phyloP scores from a whole-genome alignment of 768 basidiomycete species.

The Rhodocollybia butyracea region DNA sequence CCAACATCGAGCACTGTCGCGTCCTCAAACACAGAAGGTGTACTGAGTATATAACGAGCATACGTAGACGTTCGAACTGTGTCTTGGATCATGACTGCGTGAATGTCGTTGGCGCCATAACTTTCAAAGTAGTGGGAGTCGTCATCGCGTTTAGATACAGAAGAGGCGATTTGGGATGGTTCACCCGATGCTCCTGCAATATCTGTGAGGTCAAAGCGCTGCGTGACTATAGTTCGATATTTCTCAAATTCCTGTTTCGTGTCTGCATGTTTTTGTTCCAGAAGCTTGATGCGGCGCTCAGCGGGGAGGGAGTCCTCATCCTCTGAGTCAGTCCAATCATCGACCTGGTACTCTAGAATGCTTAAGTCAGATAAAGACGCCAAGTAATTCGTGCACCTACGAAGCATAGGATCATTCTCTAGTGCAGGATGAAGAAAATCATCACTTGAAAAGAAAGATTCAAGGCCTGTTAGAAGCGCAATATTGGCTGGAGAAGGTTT shows the following conservation, averaged over 20 bases:
- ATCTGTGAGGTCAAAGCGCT: slow-evolving; percentile 50
- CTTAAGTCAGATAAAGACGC: not conserved
- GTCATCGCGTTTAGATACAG: slow-evolving; percentile 59
- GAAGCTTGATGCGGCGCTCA: slow-evolving; percentile 44
- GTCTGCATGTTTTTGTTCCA: slow-evolving; percentile 60
- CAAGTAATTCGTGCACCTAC: slow-evolving; percentile 45
- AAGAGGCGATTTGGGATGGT: slow-evolving; percentile 19
- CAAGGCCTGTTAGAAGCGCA: slow-evolving; percentile 47
- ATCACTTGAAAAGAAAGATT: slow-evolving; percentile 69
- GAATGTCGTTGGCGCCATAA: slow-evolving; percentile 90
- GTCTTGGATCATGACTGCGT: slow-evolving; percentile 96
- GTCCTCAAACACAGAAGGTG: slow-evolving; percentile 76
- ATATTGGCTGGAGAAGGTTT: slow-evolving; percentile 47
- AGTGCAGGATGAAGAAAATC: slow-evolving; percentile 78
- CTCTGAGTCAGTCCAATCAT: slow-evolving; percentile 78
- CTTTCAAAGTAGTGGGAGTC: slow-evolving; percentile 94
- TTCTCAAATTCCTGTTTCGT: slow-evolving; percentile 61
- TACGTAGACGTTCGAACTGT: slow-evolving; percentile 92
- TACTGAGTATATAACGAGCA: slow-evolving; percentile 85
- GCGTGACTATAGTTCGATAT: slow-evolving; percentile 55
- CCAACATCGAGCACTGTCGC: slow-evolving; percentile 93
- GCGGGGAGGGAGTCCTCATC: slow-evolving; percentile 38
- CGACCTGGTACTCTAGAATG: slow-evolving; percentile 55
- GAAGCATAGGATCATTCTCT: slow-evolving; percentile 86
- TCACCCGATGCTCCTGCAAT: slow-evolving; percentile 32